These are phyloP conservation scores for Fusarium sp. DNA, from an alignment of 2,329 filamentous ascomycete genomes.

Conservation along the genomic window DNA sequence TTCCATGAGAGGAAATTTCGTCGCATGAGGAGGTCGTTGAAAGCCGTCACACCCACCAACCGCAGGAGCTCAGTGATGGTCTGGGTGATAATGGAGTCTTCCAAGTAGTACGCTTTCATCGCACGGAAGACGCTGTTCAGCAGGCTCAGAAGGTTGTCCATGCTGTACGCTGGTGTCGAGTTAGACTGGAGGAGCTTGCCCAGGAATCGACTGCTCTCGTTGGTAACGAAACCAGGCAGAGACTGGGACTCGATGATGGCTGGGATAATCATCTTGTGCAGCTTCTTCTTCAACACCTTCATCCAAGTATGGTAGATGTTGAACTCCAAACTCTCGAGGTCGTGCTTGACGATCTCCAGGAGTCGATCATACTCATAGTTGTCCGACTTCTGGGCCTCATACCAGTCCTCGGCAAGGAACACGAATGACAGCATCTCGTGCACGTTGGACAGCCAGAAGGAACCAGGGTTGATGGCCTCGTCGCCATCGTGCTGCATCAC, in stretches of 20 bases:
- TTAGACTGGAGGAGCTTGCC: constrained; percentile 94
- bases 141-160: constrained; percentile 96
- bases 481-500: constrained; percentile 99
- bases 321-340: constrained; percentile 97
- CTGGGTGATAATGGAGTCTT: constrained; percentile 95
- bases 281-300: constrained; percentile 99
- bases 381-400: constrained; percentile 98
- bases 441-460: constrained; percentile 99
- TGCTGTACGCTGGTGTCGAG: constrained; percentile 95
- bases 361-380: constrained; percentile 99
- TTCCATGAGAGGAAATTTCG: constrained; percentile 99
- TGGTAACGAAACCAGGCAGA: constrained; percentile 96
- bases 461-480: constrained; percentile 94
- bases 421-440: constrained; percentile 99
- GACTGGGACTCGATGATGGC: constrained; percentile 99
- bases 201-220: constrained; percentile 97
- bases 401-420: constrained; percentile 99
- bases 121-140: constrained; percentile 98
- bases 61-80: constrained; percentile 93
- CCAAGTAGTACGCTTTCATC: constrained; percentile 98
- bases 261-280: constrained; percentile 99
- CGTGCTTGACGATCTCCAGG: constrained; percentile 98
- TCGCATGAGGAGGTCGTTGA: constrained; percentile 97
- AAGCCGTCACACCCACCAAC: constrained; percentile 95
- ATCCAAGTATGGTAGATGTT: constrained; percentile 99